A percentile compares a stretch with the other conserved stretches of the same genome.
Evolutionary conservation across 345 rosid genomes (phyloP).

Genomic region (Brassica cretica): DNA sequence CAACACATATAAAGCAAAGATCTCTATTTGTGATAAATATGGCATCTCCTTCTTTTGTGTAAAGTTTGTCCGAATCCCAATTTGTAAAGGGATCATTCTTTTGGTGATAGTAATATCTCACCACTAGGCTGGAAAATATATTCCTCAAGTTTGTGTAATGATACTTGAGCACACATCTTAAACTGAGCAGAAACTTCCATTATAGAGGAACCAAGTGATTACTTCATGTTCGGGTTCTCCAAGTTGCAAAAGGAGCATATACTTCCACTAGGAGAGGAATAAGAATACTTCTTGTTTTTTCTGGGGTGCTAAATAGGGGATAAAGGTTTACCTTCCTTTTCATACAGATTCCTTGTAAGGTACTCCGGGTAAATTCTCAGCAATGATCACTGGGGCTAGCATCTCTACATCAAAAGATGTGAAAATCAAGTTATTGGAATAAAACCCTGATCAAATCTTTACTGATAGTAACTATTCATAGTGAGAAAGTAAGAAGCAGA

Average conservation of each 20-base stretch:
- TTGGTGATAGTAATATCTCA: conserved; percentile 32
- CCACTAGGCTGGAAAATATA: conserved; percentile 20
- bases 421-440: conserved; percentile 39
- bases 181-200: conserved; percentile 30
- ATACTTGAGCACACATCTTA: conserved; percentile 13
- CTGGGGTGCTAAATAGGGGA: background rate
- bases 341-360: conserved; percentile 42
- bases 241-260: conserved; percentile 45
- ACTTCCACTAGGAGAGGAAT: conserved; percentile 48
- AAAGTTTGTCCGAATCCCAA: conserved; percentile 35
- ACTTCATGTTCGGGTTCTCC: conserved; percentile 39
- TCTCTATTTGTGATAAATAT: conserved; percentile 24
- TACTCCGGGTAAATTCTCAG: conserved; percentile 47
- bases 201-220: conserved; percentile 26
- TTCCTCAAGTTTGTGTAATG: background rate
- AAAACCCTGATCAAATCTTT: conserved; percentile 24
- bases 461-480: conserved; percentile 25
- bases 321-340: conserved; percentile 17
- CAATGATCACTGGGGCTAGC: conserved; percentile 59
- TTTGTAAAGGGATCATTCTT: conserved; percentile 28
- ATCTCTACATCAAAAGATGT: conserved; percentile 41
- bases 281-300: conserved; percentile 37
- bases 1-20: background rate
- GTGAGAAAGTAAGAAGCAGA: conserved; percentile 7
- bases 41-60: conserved; percentile 30